A percentile compares a stretch with the other conserved stretches of the same genome.
Evolutionary conservation across 1,284 basidiomycete genomes (phyloP).

Genomic region (Amylostereum chailletii): DNA sequence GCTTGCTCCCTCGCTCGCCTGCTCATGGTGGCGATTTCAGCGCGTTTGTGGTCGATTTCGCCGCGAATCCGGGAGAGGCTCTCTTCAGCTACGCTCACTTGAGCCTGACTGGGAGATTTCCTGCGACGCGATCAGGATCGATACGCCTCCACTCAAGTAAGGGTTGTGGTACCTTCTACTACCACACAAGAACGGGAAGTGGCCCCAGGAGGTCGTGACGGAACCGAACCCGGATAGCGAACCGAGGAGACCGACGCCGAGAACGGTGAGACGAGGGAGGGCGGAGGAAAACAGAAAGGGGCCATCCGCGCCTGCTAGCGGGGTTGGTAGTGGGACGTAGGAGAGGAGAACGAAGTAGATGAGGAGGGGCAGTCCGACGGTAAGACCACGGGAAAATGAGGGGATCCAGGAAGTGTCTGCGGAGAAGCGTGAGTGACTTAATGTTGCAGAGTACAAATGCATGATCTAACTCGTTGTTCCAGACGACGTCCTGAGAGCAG

Average conservation of each 20-base stretch:
- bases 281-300: constrained; percentile 33
- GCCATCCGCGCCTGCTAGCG: constrained; percentile 25
- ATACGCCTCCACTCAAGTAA: neutral
- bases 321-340: constrained; percentile 54
- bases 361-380: constrained; percentile 42
- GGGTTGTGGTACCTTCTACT: neutral
- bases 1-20: constrained; percentile 4
- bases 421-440: constrained; percentile 1
- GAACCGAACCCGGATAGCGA: constrained; percentile 69
- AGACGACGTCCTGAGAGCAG: constrained; percentile 12
- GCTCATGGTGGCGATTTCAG: constrained; percentile 4
- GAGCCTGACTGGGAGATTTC: constrained; percentile 34
- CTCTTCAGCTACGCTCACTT: constrained; percentile 39
- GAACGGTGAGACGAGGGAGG: constrained; percentile 58
- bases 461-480: constrained; percentile 3
- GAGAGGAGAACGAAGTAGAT: constrained; percentile 54
- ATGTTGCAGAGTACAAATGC: neutral
- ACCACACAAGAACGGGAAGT: constrained; percentile 24
- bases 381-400: constrained; percentile 25
- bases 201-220: constrained; percentile 53
- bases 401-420: constrained; percentile 18
- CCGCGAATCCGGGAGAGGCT: constrained; percentile 42
- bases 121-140: constrained; percentile 13
- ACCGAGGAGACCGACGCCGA: constrained; percentile 67
- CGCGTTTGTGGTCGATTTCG: constrained; percentile 27